Base-by-base conservation (phyloP, 129 eudicot species). In the Flaveria robusta region DNA sequence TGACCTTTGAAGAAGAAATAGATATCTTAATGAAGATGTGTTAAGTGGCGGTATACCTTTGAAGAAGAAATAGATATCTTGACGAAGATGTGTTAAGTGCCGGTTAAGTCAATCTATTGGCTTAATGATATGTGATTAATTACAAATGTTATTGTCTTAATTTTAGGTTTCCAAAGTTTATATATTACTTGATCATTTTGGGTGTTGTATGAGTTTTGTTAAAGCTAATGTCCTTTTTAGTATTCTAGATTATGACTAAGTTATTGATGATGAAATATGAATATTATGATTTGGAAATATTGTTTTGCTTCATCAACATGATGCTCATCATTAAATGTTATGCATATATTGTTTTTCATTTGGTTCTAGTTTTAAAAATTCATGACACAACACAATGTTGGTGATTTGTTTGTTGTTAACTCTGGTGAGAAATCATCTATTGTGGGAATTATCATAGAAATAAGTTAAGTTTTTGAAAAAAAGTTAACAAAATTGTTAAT, bases 371-470 rank as follows among this genome's bases (percentile, higher is more conserved):
- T 27, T 27, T n/a, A n/a, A 27, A 27, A 27, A 27, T 27, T 27
- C 31, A 27, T 27, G 31, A 27, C 31, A 23, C 97, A 91, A 76
- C 93, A 90, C 87, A 90, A 93, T 81, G 97, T 91, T 74, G 97
- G 96, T 75, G 98, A 97, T 19, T 71, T 93, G 90, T 93, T 93
- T 71, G 98, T 91, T 55, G 98, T 93, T 34, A 90, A 87, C 75
- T 96, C 97, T 59, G 98, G 96, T 45, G 98, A 88, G 79, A 84
- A 91, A 65, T 84, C 83, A 10, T 72, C 96, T 34, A 70, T 90
- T 87, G 97, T 97, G 69, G 96, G 97, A 56, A 93, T 93, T 68
- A 91, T 90, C 66, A 90, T 96, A 34, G 97, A 93, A 82, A 88
- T 93, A 86, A 97, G 97, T 88, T 27, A 27, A 27, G 31, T 27